Evolutionary conservation across 805 yeast species (phyloP).

Genomic region (Monosporozyma aerobia): DNA sequence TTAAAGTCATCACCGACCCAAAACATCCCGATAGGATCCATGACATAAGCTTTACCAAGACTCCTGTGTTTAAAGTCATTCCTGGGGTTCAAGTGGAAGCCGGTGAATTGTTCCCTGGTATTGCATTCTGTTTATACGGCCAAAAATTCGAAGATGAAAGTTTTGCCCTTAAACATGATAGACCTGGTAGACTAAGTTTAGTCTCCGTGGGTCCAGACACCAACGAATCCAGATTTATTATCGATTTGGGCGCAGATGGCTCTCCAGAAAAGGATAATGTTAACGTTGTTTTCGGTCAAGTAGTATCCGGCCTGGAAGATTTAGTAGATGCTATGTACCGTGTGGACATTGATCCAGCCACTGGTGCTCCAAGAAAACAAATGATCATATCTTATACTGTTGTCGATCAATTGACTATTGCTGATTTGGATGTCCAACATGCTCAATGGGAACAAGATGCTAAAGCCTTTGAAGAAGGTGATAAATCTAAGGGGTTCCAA

Average conservation of each 20-base stretch:
- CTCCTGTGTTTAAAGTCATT: conserved; percentile 43
- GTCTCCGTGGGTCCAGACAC: conserved; percentile 61
- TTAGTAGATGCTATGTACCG: conserved; percentile 52
- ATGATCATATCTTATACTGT: conserved; percentile 33
- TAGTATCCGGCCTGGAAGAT: conserved; percentile 51
- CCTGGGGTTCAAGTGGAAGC: conserved; percentile 76
- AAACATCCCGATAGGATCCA: conserved; percentile 20
- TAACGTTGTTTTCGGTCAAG: conserved; percentile 76
- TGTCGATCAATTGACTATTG: conserved; percentile 23
- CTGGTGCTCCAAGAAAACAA: conserved; percentile 32
- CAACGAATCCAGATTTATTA: conserved; percentile 63
- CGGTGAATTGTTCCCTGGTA: conserved; percentile 76
- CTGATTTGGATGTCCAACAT: conserved; percentile 13
- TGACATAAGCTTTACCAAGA: conserved; percentile 6
- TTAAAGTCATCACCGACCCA: conserved; percentile 22
- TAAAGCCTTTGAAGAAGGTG: conserved; percentile 24
- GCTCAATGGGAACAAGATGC: conserved; percentile 17
- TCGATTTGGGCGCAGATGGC: conserved; percentile 46
- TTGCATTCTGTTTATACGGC: conserved; percentile 76
- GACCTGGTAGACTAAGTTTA: conserved; percentile 62
- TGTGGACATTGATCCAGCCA: conserved; percentile 34
- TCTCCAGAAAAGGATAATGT: conserved; percentile 43
- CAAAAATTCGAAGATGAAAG: conserved; percentile 68
- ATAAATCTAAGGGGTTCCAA: conserved; percentile 19
- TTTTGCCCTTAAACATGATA: conserved; percentile 55